Conservation (phyloP, 179 eudicot species). For the Amaranthus tricolor region DNA sequence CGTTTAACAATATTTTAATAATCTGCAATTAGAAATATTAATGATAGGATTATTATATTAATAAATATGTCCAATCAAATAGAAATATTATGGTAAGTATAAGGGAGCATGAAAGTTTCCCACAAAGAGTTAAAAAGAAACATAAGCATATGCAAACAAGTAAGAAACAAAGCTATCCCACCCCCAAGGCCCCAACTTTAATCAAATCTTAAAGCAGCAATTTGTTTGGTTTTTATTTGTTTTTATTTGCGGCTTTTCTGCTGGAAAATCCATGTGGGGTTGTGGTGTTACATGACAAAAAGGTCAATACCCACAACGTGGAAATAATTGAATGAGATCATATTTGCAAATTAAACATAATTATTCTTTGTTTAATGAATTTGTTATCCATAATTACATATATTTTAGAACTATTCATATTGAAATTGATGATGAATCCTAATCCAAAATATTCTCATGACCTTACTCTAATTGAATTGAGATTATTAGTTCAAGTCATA, state of each 20-base stretch:
- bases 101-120: neutral
- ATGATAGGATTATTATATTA: no score
- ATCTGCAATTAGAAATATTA: no score
- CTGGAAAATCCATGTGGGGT: conserved; percentile 33
- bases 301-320: conserved; percentile 29
- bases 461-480: no score
- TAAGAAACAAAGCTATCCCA: conserved; percentile 6
- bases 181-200: neutral
- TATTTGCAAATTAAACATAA: conserved; percentile 10
- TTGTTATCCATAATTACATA: no score
- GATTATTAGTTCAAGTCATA: no score
- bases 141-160: neutral
- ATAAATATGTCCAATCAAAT: no score
- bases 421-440: no score
- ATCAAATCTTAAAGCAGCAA: conserved; percentile 25
- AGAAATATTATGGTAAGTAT: no score
- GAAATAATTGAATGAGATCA: conserved; percentile 32
- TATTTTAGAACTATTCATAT: no score
- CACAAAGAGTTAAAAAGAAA: neutral
- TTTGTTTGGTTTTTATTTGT: conserved; percentile 20
- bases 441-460: no score
- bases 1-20: no score
- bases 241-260: conserved; percentile 24
- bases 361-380: no score
- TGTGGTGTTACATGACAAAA: conserved; percentile 23